Evolutionary conservation across 164 flowering plant genomes (phyloP), one percentile per base, ranked within the genome.

Genomic region (Stephania cephalantha): DNA sequence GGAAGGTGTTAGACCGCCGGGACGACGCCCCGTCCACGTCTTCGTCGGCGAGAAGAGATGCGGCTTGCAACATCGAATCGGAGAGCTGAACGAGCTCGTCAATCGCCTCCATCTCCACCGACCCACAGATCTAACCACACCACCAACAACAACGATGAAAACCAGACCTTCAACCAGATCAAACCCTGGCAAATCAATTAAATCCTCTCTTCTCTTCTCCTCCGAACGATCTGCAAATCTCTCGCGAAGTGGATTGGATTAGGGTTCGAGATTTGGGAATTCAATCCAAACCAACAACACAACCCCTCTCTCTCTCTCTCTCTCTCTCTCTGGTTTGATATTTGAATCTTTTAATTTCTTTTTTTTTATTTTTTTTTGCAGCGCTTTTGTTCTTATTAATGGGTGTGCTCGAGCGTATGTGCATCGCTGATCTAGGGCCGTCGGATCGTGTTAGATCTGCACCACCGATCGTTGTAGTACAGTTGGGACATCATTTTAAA

Each of bases 41-140:
- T 77, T 96, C 99, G 63, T 96, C 99, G 64, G 97, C 92, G 11
- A 96, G 93, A 78, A 96, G 55, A 22, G 97, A 81, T 22, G 90
- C 71, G 2, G 94, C 99, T 78, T 96, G 98, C 75, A 89, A 75
- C 94, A 96, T 96, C 75, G 97, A 83, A 12, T 94, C 97, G 0
- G 97, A 87, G 0, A 94, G 90, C 86, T 90, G 87, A 18, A 82
- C 46, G 79, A 96, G 82, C 77, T 96, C 99, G 64, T 92, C 95
- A 81, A 96, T 96, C 82, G 99, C 98, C 72, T 94, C 99, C 99
- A 96, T 92, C 71, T 25, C 46, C 5, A 70, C 74, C 12, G 65
- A 46, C 74, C 12, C 53, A 46, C 46, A 22, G 77, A 75, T 75
- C 77, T 75, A 70, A 7, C 6, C 4, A 42, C 30, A 3, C 6